Base-by-base conservation (phyloP, 805 yeast genomes). In the Saccharomycopsis schoenii region DNA sequence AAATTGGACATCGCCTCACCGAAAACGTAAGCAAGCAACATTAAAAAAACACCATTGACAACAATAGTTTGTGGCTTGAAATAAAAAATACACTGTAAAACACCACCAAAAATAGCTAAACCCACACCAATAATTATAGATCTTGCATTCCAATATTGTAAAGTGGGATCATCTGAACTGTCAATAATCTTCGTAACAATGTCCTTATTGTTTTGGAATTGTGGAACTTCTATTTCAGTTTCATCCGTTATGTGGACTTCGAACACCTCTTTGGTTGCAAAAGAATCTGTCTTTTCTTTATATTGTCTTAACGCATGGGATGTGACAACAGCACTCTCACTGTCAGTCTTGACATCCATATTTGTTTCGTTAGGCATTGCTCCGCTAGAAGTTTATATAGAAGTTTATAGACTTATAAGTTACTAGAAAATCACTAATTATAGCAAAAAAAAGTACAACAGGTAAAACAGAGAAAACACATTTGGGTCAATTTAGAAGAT, bases 111-210 rank as follows among this genome's bases (percentile, higher is more conserved):
- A 64, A 69, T 71, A 39, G 74, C 69, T 40, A 72, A 63, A 62
- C 74, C 74, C 41, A 65, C 64, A 63, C 74, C 74, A 37, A 72
- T 60, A 50, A 70, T 62, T 9, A 68, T 64, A n/a, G 73, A 64
- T 67, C 81, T 69, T 58, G 74, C 58, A 4, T 80, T 76, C 70
- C 78, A 77, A 41, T 70, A 69, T 11, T 67, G 67, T 56, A 71
- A 61, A 5, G 67, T 66, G 14, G 77, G 77, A 68, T 75, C 75
- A 65, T 74, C 80, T 29, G 57, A 55, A 37, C 42, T 36, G 11
- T 55, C 57, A 37, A 55, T 55, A 37, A 55, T 55, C 29, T 55
- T 55, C 41, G 40, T 37, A 55, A n/a, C 57, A 37, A 55, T 55
- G 24, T 55, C 57, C 40, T 37, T 55, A 37, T 55, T 55, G 41